Evolutionary conservation across 768 basidiomycete genomes (phyloP), one percentile per base, ranked within the genome.

Genomic region (Daedaleopsis nitida): DNA sequence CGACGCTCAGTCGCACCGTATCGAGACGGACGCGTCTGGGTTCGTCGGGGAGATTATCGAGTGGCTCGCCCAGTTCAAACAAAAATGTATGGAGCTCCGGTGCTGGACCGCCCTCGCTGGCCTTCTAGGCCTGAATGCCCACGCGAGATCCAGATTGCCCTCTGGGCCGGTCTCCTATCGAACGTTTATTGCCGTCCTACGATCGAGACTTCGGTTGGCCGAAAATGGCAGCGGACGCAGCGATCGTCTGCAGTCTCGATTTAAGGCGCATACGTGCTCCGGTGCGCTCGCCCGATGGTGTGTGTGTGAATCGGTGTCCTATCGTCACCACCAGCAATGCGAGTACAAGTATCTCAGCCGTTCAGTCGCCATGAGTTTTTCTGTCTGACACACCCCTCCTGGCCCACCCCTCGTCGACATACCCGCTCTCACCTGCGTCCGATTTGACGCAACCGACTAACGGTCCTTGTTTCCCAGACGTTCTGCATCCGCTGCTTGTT

Each of bases 401-500:
- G 21, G 11, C 21, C 3, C 27, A 5, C 14, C 24, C 53, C 13
- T 44, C 53, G 23, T 44, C 53, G 23, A n/a, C 52, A 45, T n/a
- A 45, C 44, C 44, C 44, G 14, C 9, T 21, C 44, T 17, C 44
- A n/a, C 17, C 14, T 45, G 5, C 1, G 3, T 19, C 16, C 23
- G n/a, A 3, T 47, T 45, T 12, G 14, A 16, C 13, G 3, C 55
- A 12, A 1, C 2, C 37, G 44, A 19, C 59, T 61, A 17, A 60
- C 53, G 42, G 38, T 37, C 58, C 16, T 52, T 34, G 7, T n/a
- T 2, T 34, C 19, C 19, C 68, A 96, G 92, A 94, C 95, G 0
- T 98, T 95, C 76, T 98, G 96, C 71, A 78, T 85, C 9, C 86
- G 84, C 68, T 98, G 96, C 75, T 83, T 98, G 32, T 89, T 93